A percentile compares a stretch with the other conserved stretches of the same genome.
These are phyloP conservation scores for Fusarium sp. DNA, from an alignment of 2,329 filamentous ascomycete genomes.

Conservation along the genomic window DNA sequence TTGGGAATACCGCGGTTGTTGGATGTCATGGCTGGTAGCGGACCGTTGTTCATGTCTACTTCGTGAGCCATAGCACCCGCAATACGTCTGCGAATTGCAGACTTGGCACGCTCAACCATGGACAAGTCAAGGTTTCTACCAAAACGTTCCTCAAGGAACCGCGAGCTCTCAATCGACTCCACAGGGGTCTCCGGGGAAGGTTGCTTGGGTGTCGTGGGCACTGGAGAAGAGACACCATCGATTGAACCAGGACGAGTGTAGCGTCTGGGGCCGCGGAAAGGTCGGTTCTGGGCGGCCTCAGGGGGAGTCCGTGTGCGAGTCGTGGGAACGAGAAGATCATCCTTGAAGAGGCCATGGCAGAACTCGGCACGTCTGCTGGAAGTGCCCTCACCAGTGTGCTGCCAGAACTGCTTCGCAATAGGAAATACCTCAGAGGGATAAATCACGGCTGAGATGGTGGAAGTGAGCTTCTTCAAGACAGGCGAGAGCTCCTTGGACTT, in stretches of 20 bases:
- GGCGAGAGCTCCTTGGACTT: constrained; percentile 62
- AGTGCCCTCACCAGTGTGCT: constrained; percentile 92
- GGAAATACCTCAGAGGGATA: constrained; percentile 75
- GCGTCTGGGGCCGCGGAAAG: constrained; percentile 78
- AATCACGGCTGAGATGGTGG: constrained; percentile 76
- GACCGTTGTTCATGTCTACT: constrained; percentile 61
- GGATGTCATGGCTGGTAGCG: constrained; percentile 47
- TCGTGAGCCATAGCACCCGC: constrained; percentile 84
- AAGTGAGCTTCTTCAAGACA: constrained; percentile 66
- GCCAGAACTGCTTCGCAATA: constrained; percentile 95
- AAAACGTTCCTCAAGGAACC: constrained; percentile 93
- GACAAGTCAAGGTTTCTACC: constrained; percentile 88
- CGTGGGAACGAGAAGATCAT: constrained; percentile 67
- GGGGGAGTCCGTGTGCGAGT: constrained; percentile 44
- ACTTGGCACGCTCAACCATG: constrained; percentile 83
- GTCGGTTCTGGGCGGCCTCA: constrained; percentile 46
- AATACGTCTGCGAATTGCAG: constrained; percentile 88
- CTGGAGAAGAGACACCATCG: constrained; percentile 30
- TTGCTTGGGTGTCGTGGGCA: constrained; percentile 26
- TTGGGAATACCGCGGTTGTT: constrained; percentile 69
- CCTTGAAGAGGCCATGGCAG: constrained; percentile 78
- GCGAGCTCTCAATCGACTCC: constrained; percentile 73
- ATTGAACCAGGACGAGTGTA: constrained; percentile 74
- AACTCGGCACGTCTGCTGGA: constrained; percentile 94
- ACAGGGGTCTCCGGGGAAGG: constrained; percentile 43